Base-by-base conservation (phyloP, 352 stramenopile species). In the Phytophthora sojae region DNA sequence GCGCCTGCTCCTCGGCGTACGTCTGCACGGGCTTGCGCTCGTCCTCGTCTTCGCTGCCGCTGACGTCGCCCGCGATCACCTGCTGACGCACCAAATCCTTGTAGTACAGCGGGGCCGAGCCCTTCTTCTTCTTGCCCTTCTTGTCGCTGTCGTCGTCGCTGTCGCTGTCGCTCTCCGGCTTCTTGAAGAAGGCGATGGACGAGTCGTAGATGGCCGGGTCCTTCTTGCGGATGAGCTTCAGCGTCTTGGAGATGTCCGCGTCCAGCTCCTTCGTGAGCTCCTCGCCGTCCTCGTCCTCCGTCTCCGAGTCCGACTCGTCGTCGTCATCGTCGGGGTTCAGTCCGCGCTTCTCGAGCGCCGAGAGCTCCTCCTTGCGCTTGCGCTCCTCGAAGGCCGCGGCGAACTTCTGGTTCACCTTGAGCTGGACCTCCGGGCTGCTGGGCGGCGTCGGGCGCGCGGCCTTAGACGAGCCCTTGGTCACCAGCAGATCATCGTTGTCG, bases 61-160 rank as follows among this genome's bases (percentile, higher is more conserved):
- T 87, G 7, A 92, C 67, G 47, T 96, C 80, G 1, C 89, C 91
- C 0, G 85, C 92, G 19, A 99, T 92, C 52, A 98, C 95, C 73
- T 99, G 93, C 61, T 98, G 94, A 12, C 97, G 87, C 45, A 99
- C 84, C 30, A 99, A 81, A 84, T 99, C 97, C 71, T 99, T 99
- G 84, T 96, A 96, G 62, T 96, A 95, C 57, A 95, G 61, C 29
- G 89, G 89, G 21, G 75, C 73, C 7, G 62, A 65, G 4, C 66
- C 61, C 35, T 82, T 89, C 51, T 81, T 70, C 64, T 80, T 70
- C 47, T 78, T 77, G 59, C 67, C 77, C 55, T 68, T 76, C 57
- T 76, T 76, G 35, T 62, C 64, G 44, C 12, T 15, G 14, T 71
- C 72, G 3, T 77, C 74, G 2, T 75, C 69, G 19, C 57, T 57